Evolutionary conservation across 805 yeast species (phyloP), one percentile per base, ranked within the genome.

Genomic region (Sugiyamaella qingdaonensis): DNA sequence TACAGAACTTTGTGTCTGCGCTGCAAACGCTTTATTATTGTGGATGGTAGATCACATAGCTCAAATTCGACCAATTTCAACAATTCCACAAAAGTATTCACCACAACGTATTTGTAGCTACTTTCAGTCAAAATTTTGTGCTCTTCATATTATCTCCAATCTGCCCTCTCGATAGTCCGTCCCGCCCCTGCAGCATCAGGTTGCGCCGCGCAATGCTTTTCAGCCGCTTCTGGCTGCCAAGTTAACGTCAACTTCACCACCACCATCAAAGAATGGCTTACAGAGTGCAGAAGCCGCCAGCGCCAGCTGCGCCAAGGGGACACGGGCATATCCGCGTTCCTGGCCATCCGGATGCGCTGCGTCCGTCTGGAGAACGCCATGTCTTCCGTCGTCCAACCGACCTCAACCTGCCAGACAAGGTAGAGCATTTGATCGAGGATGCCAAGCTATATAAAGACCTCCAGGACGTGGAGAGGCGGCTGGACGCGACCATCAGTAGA

Each of bases 401-500:
- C 62, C 64, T 77, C 33, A 72, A 77, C 47, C 72, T 82, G 45
- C 79, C 84, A 1, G 69, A 70, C 10, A 68, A 74, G 37, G 65
- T 82, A 27, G 73, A 71, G 52, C 64, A 68, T 5, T 61, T 76
- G 18, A 68, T 87, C 7, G 89, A 92, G 5, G 88, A 88, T 62
- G 82, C 88, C n/a, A 81, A 78, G 16, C 73, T 82, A 53, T 88
- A 87, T 68, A 80, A 85, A 62, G 77, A 82, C 51, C 74, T 92
- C 45, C 78, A 79, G 58, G 89, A 86, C 8, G 88, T 91, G n/a
- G 99, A 94, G 68, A 79, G 82, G 56, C 78, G 82, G 57, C 70
- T 92, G 45, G 98, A 94, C 68, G 79, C 92, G 53, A 77, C 87
- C 58, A 81, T 88, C 36, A 82, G 91, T 44, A 81, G 95, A 55